These are phyloP conservation scores for Ceratobasidium sp. DNA, from an alignment of 1,284 basidiomycete genomes.

Conservation along the genomic window DNA sequence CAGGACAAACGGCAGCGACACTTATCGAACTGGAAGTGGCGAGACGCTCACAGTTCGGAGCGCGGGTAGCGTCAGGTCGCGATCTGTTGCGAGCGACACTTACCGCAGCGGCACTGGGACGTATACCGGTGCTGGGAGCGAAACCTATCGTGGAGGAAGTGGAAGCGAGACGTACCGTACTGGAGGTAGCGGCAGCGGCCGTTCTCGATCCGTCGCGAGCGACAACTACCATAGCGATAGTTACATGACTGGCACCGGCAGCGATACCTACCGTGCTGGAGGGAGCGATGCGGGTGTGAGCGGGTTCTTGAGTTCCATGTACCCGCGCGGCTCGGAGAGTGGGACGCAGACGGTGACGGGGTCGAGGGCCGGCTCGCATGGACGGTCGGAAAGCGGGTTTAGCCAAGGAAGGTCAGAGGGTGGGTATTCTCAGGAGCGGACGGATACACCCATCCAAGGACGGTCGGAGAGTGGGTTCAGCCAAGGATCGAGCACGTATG, in stretches of 20 bases:
- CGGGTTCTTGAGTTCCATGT: conserved; percentile 35
- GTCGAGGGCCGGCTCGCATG: conserved; percentile 6
- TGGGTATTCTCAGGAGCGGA: conserved; percentile 1
- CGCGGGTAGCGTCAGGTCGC: neutral
- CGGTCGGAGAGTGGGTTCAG: conserved; percentile 22
- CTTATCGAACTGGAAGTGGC: conserved; percentile 20
- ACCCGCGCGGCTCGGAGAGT: conserved; percentile 24
- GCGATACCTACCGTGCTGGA: conserved; percentile 37
- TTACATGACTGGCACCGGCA: conserved; percentile 20
- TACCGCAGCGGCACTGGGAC: conserved; percentile 23
- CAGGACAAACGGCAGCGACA: conserved; percentile 23
- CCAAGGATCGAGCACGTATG: conserved; percentile 15
- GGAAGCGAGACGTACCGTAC: conserved; percentile 20
- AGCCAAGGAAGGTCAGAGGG: conserved; percentile 9
- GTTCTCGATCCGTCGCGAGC: conserved; percentile 22
- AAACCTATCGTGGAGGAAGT: neutral
- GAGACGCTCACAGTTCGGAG: conserved; percentile 26
- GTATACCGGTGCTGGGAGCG: conserved; percentile 12
- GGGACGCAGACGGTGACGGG: conserved; percentile 20
- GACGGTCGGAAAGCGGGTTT: conserved; percentile 25
- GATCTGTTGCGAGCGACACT: conserved; percentile 26
- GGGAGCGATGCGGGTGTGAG: conserved; percentile 34
- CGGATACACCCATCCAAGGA: conserved; percentile 20
- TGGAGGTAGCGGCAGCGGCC: conserved; percentile 22
- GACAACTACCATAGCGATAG: conserved; percentile 10